phyloP scores from a whole-genome alignment of 768 basidiomycete genomes.

The Stropharia rugosoannulata region DNA sequence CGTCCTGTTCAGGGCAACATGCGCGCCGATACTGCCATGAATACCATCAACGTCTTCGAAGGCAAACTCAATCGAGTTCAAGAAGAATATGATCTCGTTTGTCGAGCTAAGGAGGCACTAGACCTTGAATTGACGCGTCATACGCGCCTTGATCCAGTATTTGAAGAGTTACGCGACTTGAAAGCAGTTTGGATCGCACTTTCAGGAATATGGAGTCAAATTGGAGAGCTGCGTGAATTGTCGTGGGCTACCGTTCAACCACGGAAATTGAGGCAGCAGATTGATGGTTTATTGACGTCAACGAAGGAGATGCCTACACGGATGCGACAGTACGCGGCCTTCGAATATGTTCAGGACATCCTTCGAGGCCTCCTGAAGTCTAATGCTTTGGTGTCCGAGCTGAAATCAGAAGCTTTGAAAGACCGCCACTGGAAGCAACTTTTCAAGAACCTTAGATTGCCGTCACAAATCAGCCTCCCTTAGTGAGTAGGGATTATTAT shows the following conservation, averaged over 20 bases:
- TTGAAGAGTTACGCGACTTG: constrained; percentile 93
- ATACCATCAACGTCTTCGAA: constrained; percentile 94
- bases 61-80: constrained; percentile 84
- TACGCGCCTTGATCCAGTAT: constrained; percentile 89
- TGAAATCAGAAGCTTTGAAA: constrained; percentile 96
- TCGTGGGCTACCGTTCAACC: constrained; percentile 93
- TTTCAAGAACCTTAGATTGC: constrained; percentile 82
- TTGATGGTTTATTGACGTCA: constrained; percentile 88
- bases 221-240: constrained; percentile 84
- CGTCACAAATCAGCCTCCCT: constrained; percentile 72
- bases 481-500: constrained; percentile 44
- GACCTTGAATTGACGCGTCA: constrained; percentile 89
- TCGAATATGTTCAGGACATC: constrained; percentile 95
- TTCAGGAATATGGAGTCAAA: constrained; percentile 95
- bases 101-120: constrained; percentile 94
- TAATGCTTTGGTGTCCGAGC: constrained; percentile 85
- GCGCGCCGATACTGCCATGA: constrained; percentile 95
- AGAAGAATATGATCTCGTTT: constrained; percentile 94
- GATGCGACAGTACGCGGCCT: constrained; percentile 99
- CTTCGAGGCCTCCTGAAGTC: constrained; percentile 85
- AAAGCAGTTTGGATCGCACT: constrained; percentile 99
- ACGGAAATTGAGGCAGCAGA: constrained; percentile 89
- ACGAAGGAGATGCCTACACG: constrained; percentile 99
- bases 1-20: constrained; percentile 97
- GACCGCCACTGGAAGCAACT: constrained; percentile 98